Base-by-base conservation (phyloP, 1,284 basidiomycete genomes). In the Puccinia polysora region DNA sequence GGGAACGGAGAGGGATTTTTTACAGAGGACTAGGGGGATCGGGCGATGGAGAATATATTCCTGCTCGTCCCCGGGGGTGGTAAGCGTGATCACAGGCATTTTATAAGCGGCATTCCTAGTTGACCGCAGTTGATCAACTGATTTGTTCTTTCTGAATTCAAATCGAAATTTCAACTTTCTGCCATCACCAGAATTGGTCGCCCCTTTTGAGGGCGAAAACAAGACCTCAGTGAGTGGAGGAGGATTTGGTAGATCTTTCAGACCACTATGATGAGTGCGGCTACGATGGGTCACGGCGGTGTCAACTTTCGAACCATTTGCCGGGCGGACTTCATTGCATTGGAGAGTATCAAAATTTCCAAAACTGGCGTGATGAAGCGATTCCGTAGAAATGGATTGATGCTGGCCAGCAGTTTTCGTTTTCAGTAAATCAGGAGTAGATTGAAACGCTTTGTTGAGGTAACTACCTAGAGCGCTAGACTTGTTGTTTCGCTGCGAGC, bases 21-120 rank as follows among this genome's bases (percentile, higher is more conserved):
- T 36, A 15, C 38, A 47, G 32, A 28, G 12, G 59, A 63, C 47
- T 2, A 43, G 59, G n/a, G 59, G 59, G 6, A 43, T 63, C 8
- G 59, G 40, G 8, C 59, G 59, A 36, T 67, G 52, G 12, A 67
- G 64, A 40, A 67, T 36, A 38, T 67, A 67, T 15, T 23, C 18
- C 18, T 43, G 36, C 28, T 67, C 64, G 25, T 67, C 64, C 8
- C 55, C 64, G 2, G 64, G 64, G 1, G 50, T 53, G 34, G 64
- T 67, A 30, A 67, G 36, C 8, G 64, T 67, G 52, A 67, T 67
- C 36, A 50, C 55, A 50, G 64, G 64, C 18, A 67, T 34, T 28
- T 25, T 43, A 15, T 8, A 18, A 30, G 38, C n/a, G 23, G 58
- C n/a, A 8, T 23, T 7, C 47, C 43, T 49, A 63, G 30, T 18